Evolutionary conservation across 2,329 filamentous ascomycete genomes (phyloP), one percentile per base, ranked within the genome.

Genomic region (Lomentospora prolificans): DNA sequence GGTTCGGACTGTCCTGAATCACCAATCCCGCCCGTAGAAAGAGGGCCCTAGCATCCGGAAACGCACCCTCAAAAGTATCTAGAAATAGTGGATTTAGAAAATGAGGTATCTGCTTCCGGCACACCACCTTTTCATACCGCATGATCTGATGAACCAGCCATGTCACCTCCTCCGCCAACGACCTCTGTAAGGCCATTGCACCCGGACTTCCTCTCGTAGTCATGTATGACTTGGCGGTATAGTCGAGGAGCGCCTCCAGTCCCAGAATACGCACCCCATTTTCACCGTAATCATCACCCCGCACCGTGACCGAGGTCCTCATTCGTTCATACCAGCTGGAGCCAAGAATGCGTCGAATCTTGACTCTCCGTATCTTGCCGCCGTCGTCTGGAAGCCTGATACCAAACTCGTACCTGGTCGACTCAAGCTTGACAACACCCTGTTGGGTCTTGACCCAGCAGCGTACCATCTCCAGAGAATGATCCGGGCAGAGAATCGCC

Each of bases 401-500:
- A 3, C 48, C 44, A 22, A 56, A 56, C 19, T 28, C 46, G 22
- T 27, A 6, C 30, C 17, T 19, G 9, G 10, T 27, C 17, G 28
- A 30, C 30, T 30, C 27, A 27, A 10, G n/a, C 28, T 25, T 24
- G 19, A 17, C 28, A 10, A 28, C 22, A 10, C 7, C 41, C 24
- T 33, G 6, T 30, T 65, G 59, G 0, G 68, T 61, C 1, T 61
- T 59, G 0, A 72, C 72, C 77, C 77, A 79, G 22, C 65, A 61
- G 14, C 64, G 60, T 22, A 78, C 62, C 6, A 70, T 69, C 12
- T 70, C 64, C 12, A 61, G 64, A 4, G 67, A 66, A 10, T 67
- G 59, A 4, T 59, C 57, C 0, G 74, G 71, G 58, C 72, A 77
- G 19, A 75, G 50, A 55, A 80, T 66, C 44, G 64, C 71, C 17